Evolutionary conservation across 768 basidiomycete genomes (phyloP), one percentile per base, ranked within the genome.

Genomic region (Boletus patriciae): DNA sequence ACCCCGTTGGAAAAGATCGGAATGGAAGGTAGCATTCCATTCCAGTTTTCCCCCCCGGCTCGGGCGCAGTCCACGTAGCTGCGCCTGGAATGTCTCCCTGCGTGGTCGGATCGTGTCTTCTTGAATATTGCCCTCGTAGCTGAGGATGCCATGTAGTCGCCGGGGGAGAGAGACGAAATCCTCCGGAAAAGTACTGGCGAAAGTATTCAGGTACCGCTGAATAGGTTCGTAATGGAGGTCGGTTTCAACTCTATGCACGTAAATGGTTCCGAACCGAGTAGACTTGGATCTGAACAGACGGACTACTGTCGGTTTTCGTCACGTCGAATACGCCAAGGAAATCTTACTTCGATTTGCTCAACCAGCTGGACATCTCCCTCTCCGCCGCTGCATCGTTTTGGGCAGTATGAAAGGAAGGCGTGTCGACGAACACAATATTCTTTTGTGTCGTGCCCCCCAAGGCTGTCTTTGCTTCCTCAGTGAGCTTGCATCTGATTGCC

Each of bases 361-460:
- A 34, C 66, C 63, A 67, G n/a, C n/a, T n/a, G n/a, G n/a, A n/a
- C n/a, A n/a, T n/a, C n/a, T n/a, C n/a, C n/a, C n/a, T n/a, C n/a
- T n/a, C n/a, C n/a, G n/a, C n/a, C n/a, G n/a, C n/a, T 27, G 1
- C 4, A 23, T 49, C 46, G 27, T 49, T 40, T 27, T 18, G 15
- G 9, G 16, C 50, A 3, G 48, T 37, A n/a, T 27, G 34, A n/a
- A 67, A 61, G 27, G 65, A 64, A 13, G 67, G 67, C 1, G 52
- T 69, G 52, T 69, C 62, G 0, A 68, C 60, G 18, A 68, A 61
- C 18, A 68, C 67, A 10, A 66, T 62, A 33, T 44, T 18, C 2
- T 38, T 59, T 25, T 50, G 42, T 4, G 0, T 7, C 11, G 19
- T 10, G 3, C 6, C 23, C 0, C 27, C 3, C 19, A 64, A 40